These are phyloP conservation scores for Rosa chinensis DNA, from an alignment of 306 rosid genomes.

Conservation along the genomic window DNA sequence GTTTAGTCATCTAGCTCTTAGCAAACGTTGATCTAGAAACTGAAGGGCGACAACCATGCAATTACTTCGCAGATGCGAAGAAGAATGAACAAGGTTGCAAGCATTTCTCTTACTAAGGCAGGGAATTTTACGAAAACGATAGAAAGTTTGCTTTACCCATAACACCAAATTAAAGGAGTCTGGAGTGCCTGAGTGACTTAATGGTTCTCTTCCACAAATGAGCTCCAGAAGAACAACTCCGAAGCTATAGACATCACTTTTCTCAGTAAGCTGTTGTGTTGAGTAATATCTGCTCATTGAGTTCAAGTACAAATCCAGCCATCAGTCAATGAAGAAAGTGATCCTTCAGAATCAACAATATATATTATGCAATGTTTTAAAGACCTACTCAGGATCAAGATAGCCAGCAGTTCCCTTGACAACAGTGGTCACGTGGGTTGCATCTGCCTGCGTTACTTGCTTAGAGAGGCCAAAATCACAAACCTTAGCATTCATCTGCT, in stretches of 20 bases:
- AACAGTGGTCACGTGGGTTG: conserved; percentile 90
- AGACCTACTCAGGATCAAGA: conserved; percentile 91
- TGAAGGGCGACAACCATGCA: background rate
- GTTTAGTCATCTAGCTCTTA: no score
- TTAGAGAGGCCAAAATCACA: conserved; percentile 94
- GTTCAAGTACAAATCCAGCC: background rate
- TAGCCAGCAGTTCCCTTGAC: conserved; percentile 97
- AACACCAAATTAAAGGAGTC: conserved; percentile 92
- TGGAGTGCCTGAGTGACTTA: conserved; percentile 79
- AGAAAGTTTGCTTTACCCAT: conserved; percentile 54
- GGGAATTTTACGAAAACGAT: background rate
- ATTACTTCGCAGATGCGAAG: background rate
- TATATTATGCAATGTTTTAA: background rate
- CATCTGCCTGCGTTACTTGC: conserved; percentile 69
- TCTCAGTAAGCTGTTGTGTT: conserved; percentile 87
- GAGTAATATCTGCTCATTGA: conserved; percentile 62
- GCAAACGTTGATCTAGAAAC: no score
- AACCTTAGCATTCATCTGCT: conserved; percentile 86
- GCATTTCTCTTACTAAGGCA: background rate
- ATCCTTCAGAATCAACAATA: background rate
- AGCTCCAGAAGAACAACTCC: conserved; percentile 94
- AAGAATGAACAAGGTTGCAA: background rate
- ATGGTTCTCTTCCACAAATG: conserved; percentile 92
- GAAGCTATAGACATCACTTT: conserved; percentile 88
- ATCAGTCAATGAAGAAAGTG: background rate